These are phyloP conservation scores for Phylloporus arenicola DNA, from an alignment of 768 basidiomycete genomes.

Conservation along the genomic window DNA sequence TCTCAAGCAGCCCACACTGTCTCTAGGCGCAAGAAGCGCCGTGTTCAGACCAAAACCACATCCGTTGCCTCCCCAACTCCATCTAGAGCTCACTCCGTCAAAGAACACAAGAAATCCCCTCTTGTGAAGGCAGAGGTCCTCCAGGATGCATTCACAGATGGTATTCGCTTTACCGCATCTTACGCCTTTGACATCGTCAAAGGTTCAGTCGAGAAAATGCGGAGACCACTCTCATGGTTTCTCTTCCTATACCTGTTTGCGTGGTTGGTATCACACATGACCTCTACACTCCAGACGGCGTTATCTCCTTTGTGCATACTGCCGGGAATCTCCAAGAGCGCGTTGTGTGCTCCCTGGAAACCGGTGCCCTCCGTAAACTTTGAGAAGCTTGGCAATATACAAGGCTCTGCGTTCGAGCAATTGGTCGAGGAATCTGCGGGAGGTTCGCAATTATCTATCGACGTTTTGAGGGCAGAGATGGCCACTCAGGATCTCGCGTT, in stretches of 20 bases:
- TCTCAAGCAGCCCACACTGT: conserved; percentile 13
- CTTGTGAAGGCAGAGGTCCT: conserved; percentile 25
- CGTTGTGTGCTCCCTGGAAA: conserved; percentile 35
- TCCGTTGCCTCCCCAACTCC: conserved; percentile 17
- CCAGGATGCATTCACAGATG: conserved; percentile 16
- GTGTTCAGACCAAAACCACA: conserved; percentile 17
- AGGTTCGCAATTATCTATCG: conserved; percentile 54
- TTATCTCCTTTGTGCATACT: conserved; percentile 58
- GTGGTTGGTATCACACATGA: conserved; percentile 37
- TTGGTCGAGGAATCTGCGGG: conserved; percentile 56
- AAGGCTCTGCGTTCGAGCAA: conserved; percentile 58
- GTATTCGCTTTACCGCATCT: conserved; percentile 24
- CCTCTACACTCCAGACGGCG: conserved; percentile 39
- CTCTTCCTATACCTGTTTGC: conserved; percentile 49
- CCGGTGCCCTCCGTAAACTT: conserved; percentile 47
- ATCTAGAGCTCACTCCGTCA: conserved; percentile 13
- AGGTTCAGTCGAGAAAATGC: conserved; percentile 45
- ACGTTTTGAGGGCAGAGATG: conserved; percentile 74
- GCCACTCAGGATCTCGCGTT: conserved; percentile 64
- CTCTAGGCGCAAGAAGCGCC: conserved; percentile 28
- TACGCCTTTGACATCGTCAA: conserved; percentile 48
- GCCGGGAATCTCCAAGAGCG: conserved; percentile 49
- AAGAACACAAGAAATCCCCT: conserved; percentile 26
- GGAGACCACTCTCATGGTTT: conserved; percentile 50
- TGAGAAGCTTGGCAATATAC: conserved; percentile 52